Conservation (phyloP, 192 early-diverging fungal species). For the Coemansia sp. region DNA sequence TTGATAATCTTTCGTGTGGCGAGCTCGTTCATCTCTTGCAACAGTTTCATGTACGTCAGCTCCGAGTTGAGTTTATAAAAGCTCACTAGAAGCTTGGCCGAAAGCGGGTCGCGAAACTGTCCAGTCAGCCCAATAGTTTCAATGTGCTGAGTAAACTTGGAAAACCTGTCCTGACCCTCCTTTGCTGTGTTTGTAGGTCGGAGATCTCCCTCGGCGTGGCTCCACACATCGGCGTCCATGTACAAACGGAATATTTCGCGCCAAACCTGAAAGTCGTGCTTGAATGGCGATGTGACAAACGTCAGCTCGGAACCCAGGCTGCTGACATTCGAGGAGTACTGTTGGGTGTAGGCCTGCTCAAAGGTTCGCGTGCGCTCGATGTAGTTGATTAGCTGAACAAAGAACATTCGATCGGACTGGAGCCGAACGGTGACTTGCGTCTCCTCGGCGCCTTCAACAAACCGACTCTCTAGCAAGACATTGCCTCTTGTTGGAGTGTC, state of each 20-base stretch:
- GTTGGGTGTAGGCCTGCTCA: conserved; percentile 53
- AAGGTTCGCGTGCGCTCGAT: conserved; percentile 59
- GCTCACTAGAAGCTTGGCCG: conserved; percentile 41
- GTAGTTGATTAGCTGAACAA: conserved; percentile 58
- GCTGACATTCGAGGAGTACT: conserved; percentile 59
- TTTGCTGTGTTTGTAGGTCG: conserved; percentile 56
- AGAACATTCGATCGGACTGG: conserved; percentile 59
- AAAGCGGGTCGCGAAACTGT: conserved; percentile 32
- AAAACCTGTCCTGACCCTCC: conserved; percentile 64
- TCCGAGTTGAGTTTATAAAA: conserved; percentile 67
- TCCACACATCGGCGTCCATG: conserved; percentile 69
- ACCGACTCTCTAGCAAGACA: conserved; percentile 16
- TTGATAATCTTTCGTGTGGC: conserved; percentile 85
- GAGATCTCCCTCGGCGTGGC: conserved; percentile 60
- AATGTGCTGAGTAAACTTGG: conserved; percentile 49
- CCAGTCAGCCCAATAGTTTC: conserved; percentile 37
- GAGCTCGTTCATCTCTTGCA: conserved; percentile 73
- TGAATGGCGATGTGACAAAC: conserved; percentile 65
- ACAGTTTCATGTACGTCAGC: conserved; percentile 65
- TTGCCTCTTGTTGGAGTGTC: background rate
- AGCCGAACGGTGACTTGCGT: conserved; percentile 45
- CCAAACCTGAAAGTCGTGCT: conserved; percentile 73
- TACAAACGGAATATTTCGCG: conserved; percentile 69
- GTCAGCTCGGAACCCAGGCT: conserved; percentile 56
- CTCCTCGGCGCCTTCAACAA: conserved; percentile 20